Base-by-base conservation (phyloP, 164 flowering plant species). In the Aristolochia californica region DNA sequence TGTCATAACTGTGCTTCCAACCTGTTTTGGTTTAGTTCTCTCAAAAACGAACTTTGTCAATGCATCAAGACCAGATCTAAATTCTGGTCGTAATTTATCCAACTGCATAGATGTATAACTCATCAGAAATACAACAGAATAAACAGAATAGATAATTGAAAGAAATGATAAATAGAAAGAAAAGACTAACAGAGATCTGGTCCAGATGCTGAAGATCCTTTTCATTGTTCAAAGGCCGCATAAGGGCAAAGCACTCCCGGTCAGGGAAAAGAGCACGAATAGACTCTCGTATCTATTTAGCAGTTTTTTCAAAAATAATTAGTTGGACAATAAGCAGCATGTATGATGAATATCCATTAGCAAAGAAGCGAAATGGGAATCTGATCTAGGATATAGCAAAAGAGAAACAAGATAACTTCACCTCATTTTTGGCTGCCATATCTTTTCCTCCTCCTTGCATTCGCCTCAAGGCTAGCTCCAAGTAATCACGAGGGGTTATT, bases 401-500 rank as follows among this genome's bases (percentile, higher is more conserved):
- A 60, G 24, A 61, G 25, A 17, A 3, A 43, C 16, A 27, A 23
- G 11, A 54, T 27, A 54, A 14, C 13, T 38, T 34, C 72, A 94
- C 99, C 95, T 94, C 97, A 82, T 94, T 94, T 71, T 90, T 94
- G 30, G 96, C 66, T 65, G 72, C 72, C 38, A 84, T 71, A 68
- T 88, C 96, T 71, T 65, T 81, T 51, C 83, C 85, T 65, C 78
- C 71, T 11, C 89, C 96, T 72, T 87, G 84, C 76, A 83, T 84
- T 45, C 97, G 91, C 73, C 87, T 77, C 69, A 94, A 73, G 57
- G 97, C 97, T 68, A 90, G 76, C 73, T 94, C 99, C 14, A 94
- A 66, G 74, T 94, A 94, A 75, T 94, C 99, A 70, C 99, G 96
- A 5, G 99, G 97, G 21, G 97, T 88, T 67, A 94, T 94, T 75